These are phyloP conservation scores for Mycotypha africana DNA, from an alignment of 371 early-diverging fungal genomes.

Conservation along the genomic window DNA sequence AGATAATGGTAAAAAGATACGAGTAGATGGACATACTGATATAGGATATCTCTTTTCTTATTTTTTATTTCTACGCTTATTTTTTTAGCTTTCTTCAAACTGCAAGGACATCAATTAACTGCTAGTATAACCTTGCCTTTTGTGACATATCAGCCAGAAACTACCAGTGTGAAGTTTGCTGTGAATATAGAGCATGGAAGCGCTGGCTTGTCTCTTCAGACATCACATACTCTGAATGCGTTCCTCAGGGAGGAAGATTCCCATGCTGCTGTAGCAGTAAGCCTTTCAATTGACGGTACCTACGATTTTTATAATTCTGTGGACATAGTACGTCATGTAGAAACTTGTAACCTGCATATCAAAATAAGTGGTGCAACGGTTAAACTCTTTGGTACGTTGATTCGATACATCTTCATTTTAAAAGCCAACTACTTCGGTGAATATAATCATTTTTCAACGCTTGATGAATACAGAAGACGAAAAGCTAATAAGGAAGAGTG, in stretches of 20 bases:
- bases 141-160: slow-evolving; percentile 52
- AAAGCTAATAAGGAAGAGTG: slow-evolving; percentile 42
- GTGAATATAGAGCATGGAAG: slow-evolving; percentile 51
- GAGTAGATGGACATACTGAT: neutral
- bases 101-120: slow-evolving; percentile 40
- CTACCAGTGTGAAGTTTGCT: slow-evolving; percentile 51
- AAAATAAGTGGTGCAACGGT: slow-evolving; percentile 61
- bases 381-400: slow-evolving; percentile 65
- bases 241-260: slow-evolving; percentile 56
- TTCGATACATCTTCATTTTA: slow-evolving; percentile 67
- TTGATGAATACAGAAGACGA: slow-evolving; percentile 68
- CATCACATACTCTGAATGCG: slow-evolving; percentile 69
- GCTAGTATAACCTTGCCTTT: slow-evolving; percentile 55
- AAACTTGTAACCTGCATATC: slow-evolving; percentile 57
- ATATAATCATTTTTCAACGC: slow-evolving; percentile 60
- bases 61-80: neutral
- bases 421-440: slow-evolving; percentile 78
- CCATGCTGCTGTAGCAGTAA: slow-evolving; percentile 49
- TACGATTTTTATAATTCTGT: slow-evolving; percentile 62
- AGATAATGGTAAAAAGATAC: slow-evolving; percentile 62
- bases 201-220: slow-evolving; percentile 55
- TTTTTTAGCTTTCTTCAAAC: slow-evolving; percentile 52
- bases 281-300: slow-evolving; percentile 49
- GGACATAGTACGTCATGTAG: slow-evolving; percentile 49
- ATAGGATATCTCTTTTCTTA: neutral